Conservation (phyloP, 1,284 basidiomycete species). For the Xerocomus amazonicus region DNA sequence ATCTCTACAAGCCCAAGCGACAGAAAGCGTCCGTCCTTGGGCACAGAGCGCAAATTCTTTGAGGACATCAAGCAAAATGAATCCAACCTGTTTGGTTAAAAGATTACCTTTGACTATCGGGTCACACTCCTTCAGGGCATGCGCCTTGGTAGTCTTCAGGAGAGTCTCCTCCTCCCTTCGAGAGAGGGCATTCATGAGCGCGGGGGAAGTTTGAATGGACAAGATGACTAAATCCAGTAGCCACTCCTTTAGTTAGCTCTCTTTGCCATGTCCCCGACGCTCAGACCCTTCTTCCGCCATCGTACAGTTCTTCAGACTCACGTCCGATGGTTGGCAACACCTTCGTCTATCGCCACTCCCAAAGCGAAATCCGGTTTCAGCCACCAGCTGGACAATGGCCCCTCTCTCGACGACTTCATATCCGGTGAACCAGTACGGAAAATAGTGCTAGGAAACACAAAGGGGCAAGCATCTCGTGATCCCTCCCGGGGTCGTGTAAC, state of each 20-base stretch:
- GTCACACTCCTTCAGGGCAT: constrained; percentile 79
- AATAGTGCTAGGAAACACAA: constrained; percentile 77
- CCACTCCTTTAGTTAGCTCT: too few species aligned
- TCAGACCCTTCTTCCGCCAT: constrained; percentile 17
- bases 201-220: neutral
- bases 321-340: constrained; percentile 53
- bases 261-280: constrained; percentile 12
- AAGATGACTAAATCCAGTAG: constrained; percentile 17
- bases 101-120: constrained; percentile 60
- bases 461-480: constrained; percentile 45
- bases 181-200: constrained; percentile 77
- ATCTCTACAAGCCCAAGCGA: constrained; percentile 78
- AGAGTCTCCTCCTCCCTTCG: constrained; percentile 86
- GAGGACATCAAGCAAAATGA: constrained; percentile 7
- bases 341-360: constrained; percentile 33
- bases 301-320: constrained; percentile 16
- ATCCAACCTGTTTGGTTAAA: neutral
- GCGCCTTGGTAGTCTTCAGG: constrained; percentile 75
- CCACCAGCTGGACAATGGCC: constrained; percentile 65
- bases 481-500: neutral
- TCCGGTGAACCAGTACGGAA: constrained; percentile 58
- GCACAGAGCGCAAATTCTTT: constrained; percentile 84
- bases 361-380: constrained; percentile 47
- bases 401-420: constrained; percentile 85
- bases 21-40: constrained; percentile 75